Base-by-base conservation (phyloP, 805 yeast species). In the Kluyveromyces dobzhanskii region DNA sequence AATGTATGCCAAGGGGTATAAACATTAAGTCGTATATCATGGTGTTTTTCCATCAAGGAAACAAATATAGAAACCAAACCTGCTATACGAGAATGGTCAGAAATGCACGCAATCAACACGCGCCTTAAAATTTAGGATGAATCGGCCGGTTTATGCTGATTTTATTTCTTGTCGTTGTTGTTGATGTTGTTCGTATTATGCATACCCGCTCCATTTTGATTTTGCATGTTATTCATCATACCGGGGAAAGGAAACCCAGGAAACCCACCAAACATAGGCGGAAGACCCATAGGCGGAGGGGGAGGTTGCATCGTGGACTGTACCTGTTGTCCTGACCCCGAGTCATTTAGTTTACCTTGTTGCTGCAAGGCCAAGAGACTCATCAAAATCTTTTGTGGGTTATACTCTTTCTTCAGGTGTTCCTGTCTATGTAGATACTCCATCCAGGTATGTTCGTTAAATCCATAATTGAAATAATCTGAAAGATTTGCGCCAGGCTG, bases 391-490 rank as follows among this genome's bases (percentile, higher is more conserved):
- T 83, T 86, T 41, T 80, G 84, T 3, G 94, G 92, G 44, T 85
- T 83, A 63, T 78, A 88, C 44, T 83, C 88, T 4, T 80, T 79
- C 40, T 92, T 72, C 35, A 81, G 53, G 48, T 77, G 79, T 58
- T 88, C 95, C 55, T 88, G 96, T 58, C 85, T 86, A 30, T 79
- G 70, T 49, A 95, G 79, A 62, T 92, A 92, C 17, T 88, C 86
- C 39, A 83, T 78, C 99, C 99, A 92, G 12, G 97, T 83, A 48
- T 84, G 74, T 65, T 92, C 99, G 57, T 92, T 95, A 56, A 92
- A 92, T 1, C 98, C 98, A 54, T 78, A 92, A 64, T 92, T 92
- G 70, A 92, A 92, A 61, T 87, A 94, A 60, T 92, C 97, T 6
- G 94, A 75, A 30, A 85, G 65, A 62, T 92, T 97, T 3, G 95